Base-by-base conservation (phyloP, 768 basidiomycete genomes). In the Gloeophyllum trabeum region DNA sequence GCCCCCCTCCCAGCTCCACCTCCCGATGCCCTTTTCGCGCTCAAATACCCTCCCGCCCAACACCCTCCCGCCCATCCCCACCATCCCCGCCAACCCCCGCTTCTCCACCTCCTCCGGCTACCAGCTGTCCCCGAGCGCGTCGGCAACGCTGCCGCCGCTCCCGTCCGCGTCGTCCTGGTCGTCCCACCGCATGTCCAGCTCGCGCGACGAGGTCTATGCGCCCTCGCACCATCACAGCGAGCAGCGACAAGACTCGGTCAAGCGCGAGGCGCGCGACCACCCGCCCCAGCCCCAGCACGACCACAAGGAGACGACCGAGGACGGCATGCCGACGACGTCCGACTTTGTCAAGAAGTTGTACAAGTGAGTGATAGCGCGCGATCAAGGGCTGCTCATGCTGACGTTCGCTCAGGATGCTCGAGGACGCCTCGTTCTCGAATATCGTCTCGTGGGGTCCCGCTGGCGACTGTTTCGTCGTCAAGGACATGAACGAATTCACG, bases 401-500 rank as follows among this genome's bases (percentile, higher is more conserved):
- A 41, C 23, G 35, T 19, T 24, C 21, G 18, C 39, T 20, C 22
- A 92, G 90, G 57, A 93, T 93, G 88, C 78, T 93, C 32, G 85
- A 90, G 58, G 88, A 92, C 52, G 71, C 74, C 22, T 55, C 73
- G 0, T 84, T 83, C 63, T 60, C 75, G 21, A 67, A 76, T 21
- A 75, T 90, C 37, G 88, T 93, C 4, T 79, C 75, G 1, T 93
- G 90, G 90, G 80, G 81, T 3, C 76, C 84, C 0, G 68, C 71
- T 37, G 88, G 89, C 24, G 88, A 93, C 56, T 85, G 81, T 52
- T 94, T 94, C 54, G 81, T 92, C 54, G 89, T 94, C 49, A 93
- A 93, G 74, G 91, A 93, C 67, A 93, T 93, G 86, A 93, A 89
- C 62, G 89, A 91, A 53, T 94, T 94, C 63, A 92, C 91, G 26